Evolutionary conservation across 345 rosid genomes (phyloP), one percentile per base, ranked within the genome.

Genomic region (Corymbia maculata): DNA sequence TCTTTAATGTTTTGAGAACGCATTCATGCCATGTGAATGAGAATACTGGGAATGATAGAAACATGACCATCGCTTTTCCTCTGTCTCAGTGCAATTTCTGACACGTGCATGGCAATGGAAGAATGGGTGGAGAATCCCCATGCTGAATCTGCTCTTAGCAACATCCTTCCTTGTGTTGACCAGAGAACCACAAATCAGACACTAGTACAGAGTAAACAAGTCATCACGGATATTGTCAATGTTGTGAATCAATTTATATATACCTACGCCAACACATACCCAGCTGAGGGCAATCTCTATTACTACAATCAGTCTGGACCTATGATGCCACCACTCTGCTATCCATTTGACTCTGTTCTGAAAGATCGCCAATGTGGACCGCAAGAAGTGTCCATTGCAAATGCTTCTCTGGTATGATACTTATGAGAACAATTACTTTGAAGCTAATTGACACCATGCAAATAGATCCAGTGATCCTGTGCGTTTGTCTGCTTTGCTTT

Each of bases 91-190:
- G 95, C 96, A 87, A 95, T 95, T 68, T 88, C 99, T 9, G 99
- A 98, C 89, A 94, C 98, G 16, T 98, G 99, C 87, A 85, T 95
- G 92, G 99, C 98, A 85, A 97, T 98, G 99, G 94, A 94, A 82
- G 97, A 97, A 89, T 98, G 99, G 99, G 99, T 95, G 26, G 97
- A 95, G 88, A 90, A 98, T 91, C 99, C 98, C 30, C 97, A 96
- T 57, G 95, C 98, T 10, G 96, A 94, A 89, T 94, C 98, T 61
- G 99, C 98, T 89, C 99, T 98, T 51, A 95, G 96, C 90, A 90
- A 95, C 92, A 96, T 98, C 90, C 98, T 98, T 90, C 98, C 99
- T 5, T 98, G 99, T 88, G 98, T 98, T n/a, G 97, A 98, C 89
- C 95, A 94, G 89, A 92, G 88, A 89, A 98, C 99, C 75, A 97